Conservation (phyloP, 2,329 filamentous ascomycete genomes). For the Scleromitrula shiraiana region DNA sequence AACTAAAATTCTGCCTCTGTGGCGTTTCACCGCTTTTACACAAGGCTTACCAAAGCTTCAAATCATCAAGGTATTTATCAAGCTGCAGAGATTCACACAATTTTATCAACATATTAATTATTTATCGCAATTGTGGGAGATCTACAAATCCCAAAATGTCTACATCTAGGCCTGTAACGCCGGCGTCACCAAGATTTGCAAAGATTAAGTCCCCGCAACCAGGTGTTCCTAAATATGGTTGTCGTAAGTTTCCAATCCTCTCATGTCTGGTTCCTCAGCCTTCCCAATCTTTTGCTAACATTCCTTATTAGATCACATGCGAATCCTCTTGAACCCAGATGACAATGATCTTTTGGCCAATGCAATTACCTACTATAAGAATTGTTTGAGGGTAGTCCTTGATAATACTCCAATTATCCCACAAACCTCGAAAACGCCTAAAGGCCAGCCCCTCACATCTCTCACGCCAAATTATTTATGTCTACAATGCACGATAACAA, state of each 20-base stretch:
- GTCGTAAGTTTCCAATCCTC: slow-evolving; percentile 40
- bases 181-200: slow-evolving; percentile 23
- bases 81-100: not conserved
- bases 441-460: slow-evolving; percentile 50
- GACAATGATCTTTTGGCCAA: slow-evolving; percentile 55
- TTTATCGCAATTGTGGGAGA: slow-evolving; percentile 1
- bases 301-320: slow-evolving; percentile 58
- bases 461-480: slow-evolving; percentile 64
- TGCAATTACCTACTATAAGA: slow-evolving; percentile 64
- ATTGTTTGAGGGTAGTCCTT: slow-evolving; percentile 62
- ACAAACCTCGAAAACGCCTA: slow-evolving; percentile 54
- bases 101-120: not conserved
- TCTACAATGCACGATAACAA: slow-evolving; percentile 63
- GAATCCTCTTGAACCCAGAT: slow-evolving; percentile 53
- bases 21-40: no score
- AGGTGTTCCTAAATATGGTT: slow-evolving; percentile 54
- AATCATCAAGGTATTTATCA: not conserved
- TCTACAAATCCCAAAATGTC: slow-evolving; percentile 19
- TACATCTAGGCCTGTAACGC: slow-evolving; percentile 25
- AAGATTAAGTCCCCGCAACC: slow-evolving; percentile 52
- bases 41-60: not conserved
- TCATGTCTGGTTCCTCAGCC: slow-evolving; percentile 10
- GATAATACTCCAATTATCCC: slow-evolving; percentile 56
- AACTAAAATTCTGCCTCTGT: no score
- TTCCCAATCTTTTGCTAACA: slow-evolving; percentile 19